These are phyloP conservation scores for Penicillium canescens DNA, from an alignment of 495 filamentous ascomycete genomes.

Conservation along the genomic window DNA sequence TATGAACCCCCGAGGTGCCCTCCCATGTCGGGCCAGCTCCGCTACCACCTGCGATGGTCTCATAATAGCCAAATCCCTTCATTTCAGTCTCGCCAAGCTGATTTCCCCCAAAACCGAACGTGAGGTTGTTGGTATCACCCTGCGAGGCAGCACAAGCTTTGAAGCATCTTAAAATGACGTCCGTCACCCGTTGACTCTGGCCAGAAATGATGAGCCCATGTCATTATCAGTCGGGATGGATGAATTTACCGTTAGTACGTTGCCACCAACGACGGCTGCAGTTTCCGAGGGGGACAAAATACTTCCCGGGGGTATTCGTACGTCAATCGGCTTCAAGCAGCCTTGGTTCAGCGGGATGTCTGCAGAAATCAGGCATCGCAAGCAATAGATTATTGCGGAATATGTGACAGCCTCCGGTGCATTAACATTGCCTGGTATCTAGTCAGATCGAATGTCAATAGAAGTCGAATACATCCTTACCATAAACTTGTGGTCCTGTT, in stretches of 20 bases:
- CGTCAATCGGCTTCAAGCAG: constrained; percentile 79
- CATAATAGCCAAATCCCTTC: constrained; percentile 85
- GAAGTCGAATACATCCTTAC: constrained; percentile 5
- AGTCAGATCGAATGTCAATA: neutral
- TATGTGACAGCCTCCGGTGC: constrained; percentile 91
- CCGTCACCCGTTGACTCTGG: constrained; percentile 72
- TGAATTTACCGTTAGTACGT: constrained; percentile 65
- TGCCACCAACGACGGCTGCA: constrained; percentile 88
- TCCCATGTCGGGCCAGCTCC: constrained; percentile 84
- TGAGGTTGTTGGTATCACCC: constrained; percentile 80
- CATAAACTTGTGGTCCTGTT: constrained; percentile 89
- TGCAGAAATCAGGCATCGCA: constrained; percentile 82
- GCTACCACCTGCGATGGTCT: constrained; percentile 86
- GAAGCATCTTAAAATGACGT: constrained; percentile 87
- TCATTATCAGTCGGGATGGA: neutral
- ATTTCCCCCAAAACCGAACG: constrained; percentile 44
- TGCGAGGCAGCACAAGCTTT: constrained; percentile 83
- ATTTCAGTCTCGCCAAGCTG: constrained; percentile 19
- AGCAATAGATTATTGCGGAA: constrained; percentile 90
- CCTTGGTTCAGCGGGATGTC: constrained; percentile 97
- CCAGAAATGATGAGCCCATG: neutral
- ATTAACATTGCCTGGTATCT: constrained; percentile 72
- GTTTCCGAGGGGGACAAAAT: constrained; percentile 76
- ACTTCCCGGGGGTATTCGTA: constrained; percentile 75
- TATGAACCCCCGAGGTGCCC: constrained; percentile 83